A percentile compares a stretch with the other conserved stretches of the same genome.
phyloP scores from a whole-genome alignment of 129 eudicot genomes.

The Flaveria linearis region DNA sequence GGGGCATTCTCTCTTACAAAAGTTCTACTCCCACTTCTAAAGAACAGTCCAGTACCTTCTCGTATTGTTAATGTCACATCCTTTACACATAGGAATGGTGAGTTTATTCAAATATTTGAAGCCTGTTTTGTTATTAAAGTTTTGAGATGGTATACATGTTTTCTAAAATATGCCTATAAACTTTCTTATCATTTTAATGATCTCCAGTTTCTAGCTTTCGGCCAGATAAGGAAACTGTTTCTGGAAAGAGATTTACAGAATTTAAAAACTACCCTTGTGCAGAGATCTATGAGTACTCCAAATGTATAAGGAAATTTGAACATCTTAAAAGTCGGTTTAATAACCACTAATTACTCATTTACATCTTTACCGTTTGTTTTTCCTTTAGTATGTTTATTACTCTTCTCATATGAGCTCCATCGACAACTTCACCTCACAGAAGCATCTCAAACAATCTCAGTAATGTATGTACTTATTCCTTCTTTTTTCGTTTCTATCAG shows the following conservation, averaged over 20 bases:
- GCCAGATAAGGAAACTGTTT: constrained; percentile 51
- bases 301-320: constrained; percentile 55
- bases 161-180: neutral
- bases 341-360: neutral
- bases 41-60: constrained; percentile 73
- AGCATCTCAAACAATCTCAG: constrained; percentile 57
- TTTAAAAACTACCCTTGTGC: constrained; percentile 64
- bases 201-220: constrained; percentile 51
- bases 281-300: constrained; percentile 60
- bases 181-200: neutral
- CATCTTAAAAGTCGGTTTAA: neutral
- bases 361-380: constrained; percentile 16
- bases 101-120: constrained; percentile 11
- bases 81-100: constrained; percentile 90
- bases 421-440: constrained; percentile 49
- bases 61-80: constrained; percentile 85
- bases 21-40: constrained; percentile 69
- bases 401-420: constrained; percentile 84
- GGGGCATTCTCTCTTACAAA: constrained; percentile 80
- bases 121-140: neutral
- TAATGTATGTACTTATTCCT: constrained; percentile 47
- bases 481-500: neutral
- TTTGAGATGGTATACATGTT: constrained; percentile 1
- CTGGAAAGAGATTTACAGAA: constrained; percentile 50
- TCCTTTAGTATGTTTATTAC: constrained; percentile 61